A percentile compares a stretch with the other conserved stretches of the same genome.
Conservation (phyloP, 2,329 filamentous ascomycete species). For the Tolypocladium capitatum region DNA sequence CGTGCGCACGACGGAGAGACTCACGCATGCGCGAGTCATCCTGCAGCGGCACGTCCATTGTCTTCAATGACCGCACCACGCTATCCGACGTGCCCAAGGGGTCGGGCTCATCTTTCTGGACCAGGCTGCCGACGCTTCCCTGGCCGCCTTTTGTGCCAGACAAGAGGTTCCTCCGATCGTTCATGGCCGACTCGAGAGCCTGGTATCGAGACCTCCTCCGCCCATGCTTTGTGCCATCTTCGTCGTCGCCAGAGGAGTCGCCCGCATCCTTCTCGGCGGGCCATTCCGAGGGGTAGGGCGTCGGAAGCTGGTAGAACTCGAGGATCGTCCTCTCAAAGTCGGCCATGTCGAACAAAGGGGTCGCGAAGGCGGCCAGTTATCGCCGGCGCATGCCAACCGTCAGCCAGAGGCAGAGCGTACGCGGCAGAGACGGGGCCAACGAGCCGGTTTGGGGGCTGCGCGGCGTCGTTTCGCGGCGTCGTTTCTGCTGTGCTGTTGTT, state of each 20-base stretch:
- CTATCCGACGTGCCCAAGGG: slow-evolving; percentile 80
- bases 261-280: slow-evolving; percentile 65
- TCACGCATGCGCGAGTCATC: slow-evolving; percentile 67
- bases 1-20: slow-evolving; percentile 19
- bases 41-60: slow-evolving; percentile 66
- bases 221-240: slow-evolving; percentile 31
- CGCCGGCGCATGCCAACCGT: neutral
- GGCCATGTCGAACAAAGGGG: slow-evolving; percentile 31
- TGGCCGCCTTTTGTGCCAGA: slow-evolving; percentile 49
- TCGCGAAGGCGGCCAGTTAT: neutral
- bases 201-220: slow-evolving; percentile 70
- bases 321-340: slow-evolving; percentile 67
- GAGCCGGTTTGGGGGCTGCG: neutral
- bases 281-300: slow-evolving; percentile 71
- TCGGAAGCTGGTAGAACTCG: slow-evolving; percentile 79
- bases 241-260: slow-evolving; percentile 47
- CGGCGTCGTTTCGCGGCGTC: no score
- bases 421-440: neutral
- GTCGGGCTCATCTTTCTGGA: slow-evolving; percentile 86
- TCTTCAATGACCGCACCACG: slow-evolving; percentile 67
- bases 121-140: slow-evolving; percentile 48
- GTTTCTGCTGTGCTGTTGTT: neutral
- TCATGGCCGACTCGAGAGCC: slow-evolving; percentile 62
- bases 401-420: neutral
- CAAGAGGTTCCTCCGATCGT: slow-evolving; percentile 50